Conservation (phyloP, 225 moss, liverwort and hornwort species). For the Bryoerythrophyllum caledonicum region DNA sequence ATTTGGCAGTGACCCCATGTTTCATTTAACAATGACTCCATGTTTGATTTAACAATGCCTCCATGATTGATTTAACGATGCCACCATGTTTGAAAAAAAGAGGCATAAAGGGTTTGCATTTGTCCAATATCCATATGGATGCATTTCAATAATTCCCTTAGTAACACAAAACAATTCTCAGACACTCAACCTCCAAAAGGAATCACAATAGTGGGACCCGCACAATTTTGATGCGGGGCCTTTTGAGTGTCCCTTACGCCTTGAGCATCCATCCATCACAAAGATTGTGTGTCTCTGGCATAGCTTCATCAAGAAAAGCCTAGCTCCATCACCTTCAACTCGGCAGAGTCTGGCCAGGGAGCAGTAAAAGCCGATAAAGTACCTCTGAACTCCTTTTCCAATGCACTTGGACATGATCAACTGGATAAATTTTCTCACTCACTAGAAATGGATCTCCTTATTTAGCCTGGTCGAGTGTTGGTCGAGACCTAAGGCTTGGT, state of each 20-base stretch:
- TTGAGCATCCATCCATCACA: background rate
- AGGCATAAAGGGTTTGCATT: background rate
- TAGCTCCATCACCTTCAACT: background rate
- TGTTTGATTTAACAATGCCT: too few relatives aligned
- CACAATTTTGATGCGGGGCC: background rate
- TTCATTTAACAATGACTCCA: too few relatives aligned
- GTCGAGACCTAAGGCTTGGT: too few relatives aligned
- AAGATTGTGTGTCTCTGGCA: constrained; percentile 4
- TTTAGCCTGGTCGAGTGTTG: too few relatives aligned
- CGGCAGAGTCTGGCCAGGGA: background rate
- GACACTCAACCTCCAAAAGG: constrained; percentile 10
- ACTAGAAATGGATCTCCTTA: too few relatives aligned
- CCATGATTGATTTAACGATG: too few relatives aligned
- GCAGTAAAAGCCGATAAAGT: background rate
- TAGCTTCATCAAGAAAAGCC: constrained; percentile 6
- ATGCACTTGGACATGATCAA: background rate
- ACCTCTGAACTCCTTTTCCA: background rate
- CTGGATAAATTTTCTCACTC: background rate
- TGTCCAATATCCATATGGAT: background rate
- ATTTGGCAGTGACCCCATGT: background rate
- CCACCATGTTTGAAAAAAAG: too few relatives aligned
- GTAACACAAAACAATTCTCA: background rate
- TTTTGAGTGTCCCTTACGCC: background rate
- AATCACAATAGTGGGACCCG: background rate
- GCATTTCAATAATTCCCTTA: background rate